phyloP scores from a whole-genome alignment of 768 basidiomycete genomes.

The Astraeus odoratus region DNA sequence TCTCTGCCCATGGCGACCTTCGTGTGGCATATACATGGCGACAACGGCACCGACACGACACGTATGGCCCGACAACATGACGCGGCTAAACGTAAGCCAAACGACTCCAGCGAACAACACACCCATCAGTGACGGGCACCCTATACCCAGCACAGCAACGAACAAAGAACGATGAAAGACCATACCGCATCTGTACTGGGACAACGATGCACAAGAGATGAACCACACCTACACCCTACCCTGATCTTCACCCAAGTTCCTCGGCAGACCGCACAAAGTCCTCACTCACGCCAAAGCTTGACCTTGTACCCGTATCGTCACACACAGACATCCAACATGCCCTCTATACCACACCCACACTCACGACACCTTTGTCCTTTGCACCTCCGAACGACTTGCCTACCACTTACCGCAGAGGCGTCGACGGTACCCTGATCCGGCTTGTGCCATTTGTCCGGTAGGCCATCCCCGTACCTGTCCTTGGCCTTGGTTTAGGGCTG shows the following conservation, averaged over 20 bases:
- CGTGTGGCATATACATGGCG: too few species aligned
- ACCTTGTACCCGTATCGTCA: neutral
- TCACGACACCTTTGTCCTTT: neutral
- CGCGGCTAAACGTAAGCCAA: too few species aligned
- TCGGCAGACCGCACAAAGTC: too few species aligned
- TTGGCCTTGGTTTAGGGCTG: constrained; percentile 38
- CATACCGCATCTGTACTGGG: neutral
- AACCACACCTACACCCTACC: neutral
- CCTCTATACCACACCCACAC: neutral
- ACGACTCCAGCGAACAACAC: too few species aligned
- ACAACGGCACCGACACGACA: too few species aligned
- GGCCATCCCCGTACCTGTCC: constrained; percentile 66
- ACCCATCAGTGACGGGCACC: too few species aligned
- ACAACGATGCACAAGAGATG: neutral
- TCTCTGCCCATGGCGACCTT: too few species aligned
- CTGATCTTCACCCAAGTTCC: neutral
- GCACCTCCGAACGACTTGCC: neutral
- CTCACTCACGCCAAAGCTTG: too few species aligned
- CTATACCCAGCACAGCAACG: too few species aligned
- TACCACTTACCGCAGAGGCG: neutral
- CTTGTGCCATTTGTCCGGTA: constrained; percentile 36
- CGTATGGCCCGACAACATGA: too few species aligned
- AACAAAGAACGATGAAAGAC: too few species aligned
- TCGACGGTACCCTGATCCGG: neutral
- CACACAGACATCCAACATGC: neutral